Base-by-base conservation (phyloP, 768 basidiomycete species). In the Rhodotorula graminis region DNA sequence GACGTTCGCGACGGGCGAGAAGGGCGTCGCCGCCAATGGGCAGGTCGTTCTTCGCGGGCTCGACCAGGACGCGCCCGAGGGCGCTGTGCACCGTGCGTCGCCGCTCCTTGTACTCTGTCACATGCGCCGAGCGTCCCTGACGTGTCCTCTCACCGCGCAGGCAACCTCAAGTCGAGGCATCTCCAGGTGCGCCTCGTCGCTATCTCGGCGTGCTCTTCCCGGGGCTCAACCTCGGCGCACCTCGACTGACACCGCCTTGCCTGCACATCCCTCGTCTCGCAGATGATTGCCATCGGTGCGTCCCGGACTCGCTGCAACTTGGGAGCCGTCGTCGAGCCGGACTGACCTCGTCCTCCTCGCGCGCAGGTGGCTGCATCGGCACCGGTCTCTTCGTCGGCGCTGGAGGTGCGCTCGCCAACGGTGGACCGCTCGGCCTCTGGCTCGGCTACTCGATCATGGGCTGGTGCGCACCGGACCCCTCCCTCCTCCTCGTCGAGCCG, bases 371-470 rank as follows among this genome's bases (percentile, higher is more conserved):
- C 5, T 58, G 57, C 57, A 58, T 58, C 33, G 58, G 60, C 44
- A 61, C 60, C 2, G 60, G 87, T 62, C 81, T 87, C 8, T 87
- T 88, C 79, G 79, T 88, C 23, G 85, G 85, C 11, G 84, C 85
- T 7, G 87, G 85, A 2, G 81, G 72, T 11, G 80, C 82, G 10
- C 82, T 87, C 33, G 81, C 83, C 1, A 82, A 82, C 42, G 86
- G 84, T 11, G 87, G 87, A 0, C 87, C 87, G 11, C 80, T 86
- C 0, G 86, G 87, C 19, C 77, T 83, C 0, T 78, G 87, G 64
- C 78, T 87, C 16, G 87, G 84, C 2, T 62, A 62, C 61, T 33
- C 61, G 19, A 31, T 62, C 31, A 62, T 62, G 61, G 61, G 61
- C 23, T 31, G 25, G 61, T 62, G 29, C 27, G 61, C 33, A 19